Evolutionary conservation across 805 yeast species (phyloP).

Genomic region (Diddensiella transvaalensis): DNA sequence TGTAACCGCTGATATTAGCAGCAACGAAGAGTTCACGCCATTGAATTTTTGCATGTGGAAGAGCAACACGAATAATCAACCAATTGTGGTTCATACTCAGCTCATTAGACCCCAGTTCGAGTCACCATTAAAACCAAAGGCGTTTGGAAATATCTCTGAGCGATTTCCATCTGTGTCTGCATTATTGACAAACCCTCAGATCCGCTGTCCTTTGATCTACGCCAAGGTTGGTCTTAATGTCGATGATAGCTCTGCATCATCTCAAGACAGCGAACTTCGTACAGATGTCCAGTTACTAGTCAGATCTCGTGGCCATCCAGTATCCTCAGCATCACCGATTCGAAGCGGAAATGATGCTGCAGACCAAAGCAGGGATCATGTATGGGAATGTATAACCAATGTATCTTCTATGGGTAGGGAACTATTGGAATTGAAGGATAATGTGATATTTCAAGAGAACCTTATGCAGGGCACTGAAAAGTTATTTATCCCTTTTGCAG

Average conservation of each 20-base stretch:
- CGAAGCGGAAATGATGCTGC: not conserved
- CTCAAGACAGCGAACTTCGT: slow-evolving; percentile 12
- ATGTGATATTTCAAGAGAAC: slow-evolving; percentile 23
- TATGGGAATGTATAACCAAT: slow-evolving; percentile 32
- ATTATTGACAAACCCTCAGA: slow-evolving; percentile 18
- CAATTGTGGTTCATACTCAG: slow-evolving; percentile 29
- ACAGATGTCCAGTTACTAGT: slow-evolving; percentile 20
- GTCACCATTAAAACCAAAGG: slow-evolving; percentile 31
- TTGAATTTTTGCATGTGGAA: slow-evolving; percentile 30
- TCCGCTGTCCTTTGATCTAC: slow-evolving; percentile 29
- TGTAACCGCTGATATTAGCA: not conserved
- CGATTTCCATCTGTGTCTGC: slow-evolving; percentile 28
- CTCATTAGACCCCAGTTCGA: slow-evolving; percentile 35
- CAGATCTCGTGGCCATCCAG: not conserved
- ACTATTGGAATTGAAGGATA: slow-evolving; percentile 28
- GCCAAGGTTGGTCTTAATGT: slow-evolving; percentile 30
- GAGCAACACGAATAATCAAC: slow-evolving; percentile 18
- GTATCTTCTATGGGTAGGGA: slow-evolving; percentile 33
- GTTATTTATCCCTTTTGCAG: slow-evolving; percentile 34
- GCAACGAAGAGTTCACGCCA: slow-evolving; percentile 17
- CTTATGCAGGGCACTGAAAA: slow-evolving; percentile 28
- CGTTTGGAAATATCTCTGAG: slow-evolving; percentile 24
- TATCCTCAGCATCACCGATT: not conserved
- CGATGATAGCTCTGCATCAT: slow-evolving; percentile 11
- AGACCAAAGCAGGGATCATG: slow-evolving; percentile 10